These are phyloP conservation scores for Globisporangium apiculatum DNA, from an alignment of 352 stramenopile species.

Conservation along the genomic window DNA sequence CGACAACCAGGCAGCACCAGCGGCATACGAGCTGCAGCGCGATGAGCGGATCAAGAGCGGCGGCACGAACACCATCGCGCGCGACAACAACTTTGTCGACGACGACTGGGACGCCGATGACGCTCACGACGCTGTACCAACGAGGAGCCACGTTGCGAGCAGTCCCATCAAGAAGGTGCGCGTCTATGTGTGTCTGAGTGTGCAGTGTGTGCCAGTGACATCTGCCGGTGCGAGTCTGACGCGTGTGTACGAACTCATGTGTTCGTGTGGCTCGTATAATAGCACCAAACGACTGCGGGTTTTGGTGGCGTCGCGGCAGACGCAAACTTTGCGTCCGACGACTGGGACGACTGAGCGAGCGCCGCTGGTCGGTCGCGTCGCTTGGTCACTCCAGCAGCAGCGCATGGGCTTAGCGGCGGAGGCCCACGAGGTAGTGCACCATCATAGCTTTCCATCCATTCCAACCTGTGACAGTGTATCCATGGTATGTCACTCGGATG, in stretches of 20 bases:
- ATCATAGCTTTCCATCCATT: too few species aligned
- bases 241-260: conserved; percentile 1
- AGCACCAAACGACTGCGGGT: conserved; percentile 6
- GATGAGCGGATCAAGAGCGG: conserved; percentile 6
- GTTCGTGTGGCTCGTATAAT: conserved; percentile 3
- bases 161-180: conserved; percentile 25
- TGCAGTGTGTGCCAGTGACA: too few species aligned
- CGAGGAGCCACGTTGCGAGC: background rate
- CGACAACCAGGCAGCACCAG: conserved; percentile 7
- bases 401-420: too few species aligned
- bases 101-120: conserved; percentile 72
- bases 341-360: conserved; percentile 45
- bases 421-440: too few species aligned
- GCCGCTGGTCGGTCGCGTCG: background rate
- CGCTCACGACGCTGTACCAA: conserved; percentile 6
- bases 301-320: conserved; percentile 48
- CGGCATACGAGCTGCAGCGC: background rate
- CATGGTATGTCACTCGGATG: too few species aligned
- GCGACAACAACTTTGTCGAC: conserved; percentile 75
- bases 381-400: too few species aligned
- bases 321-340: conserved; percentile 56
- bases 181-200: background rate
- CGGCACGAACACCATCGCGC: conserved; percentile 16
- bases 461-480: too few species aligned
- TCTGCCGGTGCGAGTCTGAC: background rate